These are phyloP conservation scores for Mucuna pruriens DNA, from an alignment of 306 rosid genomes.

Conservation along the genomic window DNA sequence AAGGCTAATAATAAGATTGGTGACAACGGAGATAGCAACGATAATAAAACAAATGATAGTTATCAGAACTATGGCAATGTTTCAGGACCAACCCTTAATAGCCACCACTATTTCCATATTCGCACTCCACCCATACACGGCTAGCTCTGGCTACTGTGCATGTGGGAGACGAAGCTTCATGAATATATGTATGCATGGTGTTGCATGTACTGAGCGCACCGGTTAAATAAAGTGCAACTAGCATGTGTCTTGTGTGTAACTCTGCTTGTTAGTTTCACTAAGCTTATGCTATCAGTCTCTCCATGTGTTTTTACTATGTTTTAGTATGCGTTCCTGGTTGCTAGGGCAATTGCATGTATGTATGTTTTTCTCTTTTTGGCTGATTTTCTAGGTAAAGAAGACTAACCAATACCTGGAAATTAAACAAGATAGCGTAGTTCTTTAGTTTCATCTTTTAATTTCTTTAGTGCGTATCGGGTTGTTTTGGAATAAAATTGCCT, in stretches of 20 bases:
- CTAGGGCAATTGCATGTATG: not conserved
- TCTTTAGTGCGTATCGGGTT: not conserved
- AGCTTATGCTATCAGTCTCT: not conserved
- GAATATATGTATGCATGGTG: constrained; percentile 19
- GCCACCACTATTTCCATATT: constrained; percentile 8
- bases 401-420: not conserved
- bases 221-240: constrained; percentile 14
- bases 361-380: not conserved
- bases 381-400: not conserved
- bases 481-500: too few species aligned
- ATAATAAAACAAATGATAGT: not conserved
- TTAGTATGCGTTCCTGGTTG: not conserved
- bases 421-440: not conserved
- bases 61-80: not conserved
- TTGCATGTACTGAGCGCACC: not conserved
- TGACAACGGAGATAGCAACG: not conserved
- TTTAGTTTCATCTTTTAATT: not conserved
- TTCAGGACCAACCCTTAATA: not conserved
- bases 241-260: not conserved
- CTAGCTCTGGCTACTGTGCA: not conserved
- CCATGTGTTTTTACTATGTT: not conserved
- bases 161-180: not conserved
- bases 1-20: not conserved
- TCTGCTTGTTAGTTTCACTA: not conserved
- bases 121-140: constrained; percentile 20